phyloP scores from a whole-genome alignment of 768 basidiomycete genomes.

The Hericium coralloides region DNA sequence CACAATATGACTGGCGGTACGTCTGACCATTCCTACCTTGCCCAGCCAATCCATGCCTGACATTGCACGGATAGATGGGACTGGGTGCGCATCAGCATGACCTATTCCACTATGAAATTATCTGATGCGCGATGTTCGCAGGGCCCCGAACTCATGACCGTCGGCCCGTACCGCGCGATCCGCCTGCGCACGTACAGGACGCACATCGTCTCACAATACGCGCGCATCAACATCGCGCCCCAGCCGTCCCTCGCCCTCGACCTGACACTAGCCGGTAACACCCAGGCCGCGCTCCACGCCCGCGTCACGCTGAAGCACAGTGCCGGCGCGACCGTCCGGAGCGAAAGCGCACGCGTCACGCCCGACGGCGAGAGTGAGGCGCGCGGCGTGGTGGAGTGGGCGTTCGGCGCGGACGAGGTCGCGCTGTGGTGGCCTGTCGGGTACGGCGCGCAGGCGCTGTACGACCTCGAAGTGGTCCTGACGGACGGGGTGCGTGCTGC shows the following conservation, averaged over 20 bases:
- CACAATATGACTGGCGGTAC: conserved; percentile 74
- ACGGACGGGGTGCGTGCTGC: conserved; percentile 38
- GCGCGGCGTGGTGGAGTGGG: not conserved
- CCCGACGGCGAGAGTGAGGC: too few species aligned
- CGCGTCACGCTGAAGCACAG: too few species aligned
- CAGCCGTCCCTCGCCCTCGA: conserved; percentile 42
- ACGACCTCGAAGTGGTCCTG: conserved; percentile 51
- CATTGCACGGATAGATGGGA: conserved; percentile 95
- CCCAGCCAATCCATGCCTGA: not conserved
- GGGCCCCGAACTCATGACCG: conserved; percentile 81
- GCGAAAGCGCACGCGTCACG: too few species aligned
- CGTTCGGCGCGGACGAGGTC: conserved; percentile 43
- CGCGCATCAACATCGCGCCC: conserved; percentile 43
- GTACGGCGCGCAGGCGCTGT: conserved; percentile 76
- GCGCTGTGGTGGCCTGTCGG: conserved; percentile 84
- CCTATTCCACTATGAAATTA: not conserved
- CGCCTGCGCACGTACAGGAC: conserved; percentile 59
- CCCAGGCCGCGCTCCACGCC: conserved; percentile 22
- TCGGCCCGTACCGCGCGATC: conserved; percentile 84
- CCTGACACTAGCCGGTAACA: conserved; percentile 31
- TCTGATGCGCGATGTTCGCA: not conserved
- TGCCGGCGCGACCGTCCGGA: too few species aligned
- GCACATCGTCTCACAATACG: conserved; percentile 53
- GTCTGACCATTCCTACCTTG: not conserved
- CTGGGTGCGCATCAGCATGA: conserved; percentile 65